Evolutionary conservation across 306 rosid species (phyloP).

Genomic region (Biancaea sappan): DNA sequence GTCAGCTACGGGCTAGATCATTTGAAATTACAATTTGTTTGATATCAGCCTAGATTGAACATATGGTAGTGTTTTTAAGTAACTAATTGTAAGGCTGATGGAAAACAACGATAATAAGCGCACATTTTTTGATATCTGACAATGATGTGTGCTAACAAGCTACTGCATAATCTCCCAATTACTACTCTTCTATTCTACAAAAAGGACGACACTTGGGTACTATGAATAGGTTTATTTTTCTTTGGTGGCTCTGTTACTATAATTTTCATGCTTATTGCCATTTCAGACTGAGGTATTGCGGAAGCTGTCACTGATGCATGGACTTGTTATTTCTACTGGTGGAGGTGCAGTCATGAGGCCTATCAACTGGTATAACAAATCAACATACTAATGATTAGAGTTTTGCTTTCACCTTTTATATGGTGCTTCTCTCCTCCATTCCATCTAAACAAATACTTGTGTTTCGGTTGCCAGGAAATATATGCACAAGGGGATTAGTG

Average conservation of each 20-base stretch:
- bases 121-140: background rate
- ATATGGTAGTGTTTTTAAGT: background rate
- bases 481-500: constrained; percentile 74
- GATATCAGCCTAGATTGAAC: background rate
- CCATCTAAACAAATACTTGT: background rate
- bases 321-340: constrained; percentile 75
- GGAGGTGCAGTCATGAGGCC: constrained; percentile 86
- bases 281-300: constrained; percentile 67
- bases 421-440: background rate
- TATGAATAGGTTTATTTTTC: constrained; percentile 12
- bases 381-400: background rate
- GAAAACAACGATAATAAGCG: background rate
- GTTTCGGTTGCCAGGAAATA: constrained; percentile 57
- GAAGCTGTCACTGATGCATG: constrained; percentile 59
- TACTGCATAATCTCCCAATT: constrained; percentile 3
- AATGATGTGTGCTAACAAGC: constrained; percentile 6
- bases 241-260: background rate
- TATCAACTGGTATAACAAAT: constrained; percentile 64
- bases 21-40: background rate
- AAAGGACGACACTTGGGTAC: background rate
- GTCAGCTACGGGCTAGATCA: background rate
- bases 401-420: background rate
- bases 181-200: background rate
- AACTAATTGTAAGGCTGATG: background rate
- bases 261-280: constrained; percentile 17